phyloP scores from a whole-genome alignment of 164 flowering plant species.

The Macadamia tetraphylla region DNA sequence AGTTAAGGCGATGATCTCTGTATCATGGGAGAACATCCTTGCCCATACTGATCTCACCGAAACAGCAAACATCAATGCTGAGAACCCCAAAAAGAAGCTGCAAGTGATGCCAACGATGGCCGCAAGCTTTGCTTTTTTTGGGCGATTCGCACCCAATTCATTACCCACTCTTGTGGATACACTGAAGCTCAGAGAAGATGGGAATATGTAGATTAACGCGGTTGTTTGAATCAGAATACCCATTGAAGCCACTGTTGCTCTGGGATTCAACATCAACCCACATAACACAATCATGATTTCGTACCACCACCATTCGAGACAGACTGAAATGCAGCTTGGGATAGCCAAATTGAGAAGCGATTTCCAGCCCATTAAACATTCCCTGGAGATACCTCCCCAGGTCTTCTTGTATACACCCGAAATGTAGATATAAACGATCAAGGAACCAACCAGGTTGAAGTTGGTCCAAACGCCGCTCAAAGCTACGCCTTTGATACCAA shows the following conservation, averaged over 20 bases:
- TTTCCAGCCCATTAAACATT: constrained; percentile 45
- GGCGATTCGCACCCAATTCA: constrained; percentile 60
- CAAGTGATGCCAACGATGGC: constrained; percentile 37
- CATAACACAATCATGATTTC: constrained; percentile 7
- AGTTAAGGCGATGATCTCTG: constrained; percentile 48
- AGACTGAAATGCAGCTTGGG: constrained; percentile 5
- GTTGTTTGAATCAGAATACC: constrained; percentile 9
- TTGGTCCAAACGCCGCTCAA: constrained; percentile 52
- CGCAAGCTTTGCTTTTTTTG: constrained; percentile 40
- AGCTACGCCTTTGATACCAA: constrained; percentile 68
- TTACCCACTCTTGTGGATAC: constrained; percentile 74
- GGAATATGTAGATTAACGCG: constrained; percentile 69
- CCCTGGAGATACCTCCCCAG: constrained; percentile 45
- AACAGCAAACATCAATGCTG: constrained; percentile 43
- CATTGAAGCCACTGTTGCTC: constrained; percentile 5
- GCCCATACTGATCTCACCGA: constrained; percentile 60
- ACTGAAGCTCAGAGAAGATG: constrained; percentile 64
- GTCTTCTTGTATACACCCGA: constrained; percentile 47
- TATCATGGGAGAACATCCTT: constrained; percentile 48
- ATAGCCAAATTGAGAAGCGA: not conserved
- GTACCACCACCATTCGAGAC: constrained; percentile 11
- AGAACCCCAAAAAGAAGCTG: constrained; percentile 44
- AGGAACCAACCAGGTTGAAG: constrained; percentile 41
- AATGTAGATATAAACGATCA: constrained; percentile 37
- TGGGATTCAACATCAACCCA: constrained; percentile 2